Evolutionary conservation across 352 stramenopile genomes (phyloP), one percentile per base, ranked within the genome.

Genomic region (Thalassiosira mediterranea): DNA sequence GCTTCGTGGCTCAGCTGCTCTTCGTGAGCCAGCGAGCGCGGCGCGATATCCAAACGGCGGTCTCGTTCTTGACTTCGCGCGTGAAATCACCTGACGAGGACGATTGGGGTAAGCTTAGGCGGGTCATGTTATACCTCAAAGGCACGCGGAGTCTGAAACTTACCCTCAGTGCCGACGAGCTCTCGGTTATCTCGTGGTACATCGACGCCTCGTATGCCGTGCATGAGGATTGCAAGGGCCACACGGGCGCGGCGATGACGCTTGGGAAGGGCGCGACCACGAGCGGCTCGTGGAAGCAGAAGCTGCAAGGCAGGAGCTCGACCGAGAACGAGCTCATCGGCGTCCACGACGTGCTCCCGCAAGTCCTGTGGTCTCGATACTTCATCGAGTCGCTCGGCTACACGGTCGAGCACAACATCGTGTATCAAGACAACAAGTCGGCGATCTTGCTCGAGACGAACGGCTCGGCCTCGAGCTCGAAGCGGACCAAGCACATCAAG

Each of bases 351-450:
- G 15, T 26, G 29, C 7, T 78, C 25, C 34, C 40, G 0, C 1
- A 21, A 3, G 46, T 72, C 8, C n/a, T 78, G 2, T 72, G 59
- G 59, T 25, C 15, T 0, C 4, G 15, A 0, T 65, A 78, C 44
- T 79, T 79, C 26, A 42, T 74, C 13, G 2, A 68, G n/a, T 23
- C 21, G 17, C 59, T 66, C 29, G 68, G 68, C 17, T 77, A 65
- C 37, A 26, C 23, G 3, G 46, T 81, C 2, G 47, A n/a, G 1
- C 29, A 73, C 15, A 61, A 46, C 31, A 42, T 77, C 23, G 38
- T 84, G 4, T 68, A 72, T n/a, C 76, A 84, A 28, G 76, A 81
- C 48, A 84, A 84, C 34, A 42, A 69, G 34, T 64, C 40, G 21
- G 21, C 63, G 11, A 81, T 81, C 1, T 17, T 60, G 13, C 54